Evolutionary conservation across 2,329 filamentous ascomycete species (phyloP).

Genomic region (Beauveria australis): DNA sequence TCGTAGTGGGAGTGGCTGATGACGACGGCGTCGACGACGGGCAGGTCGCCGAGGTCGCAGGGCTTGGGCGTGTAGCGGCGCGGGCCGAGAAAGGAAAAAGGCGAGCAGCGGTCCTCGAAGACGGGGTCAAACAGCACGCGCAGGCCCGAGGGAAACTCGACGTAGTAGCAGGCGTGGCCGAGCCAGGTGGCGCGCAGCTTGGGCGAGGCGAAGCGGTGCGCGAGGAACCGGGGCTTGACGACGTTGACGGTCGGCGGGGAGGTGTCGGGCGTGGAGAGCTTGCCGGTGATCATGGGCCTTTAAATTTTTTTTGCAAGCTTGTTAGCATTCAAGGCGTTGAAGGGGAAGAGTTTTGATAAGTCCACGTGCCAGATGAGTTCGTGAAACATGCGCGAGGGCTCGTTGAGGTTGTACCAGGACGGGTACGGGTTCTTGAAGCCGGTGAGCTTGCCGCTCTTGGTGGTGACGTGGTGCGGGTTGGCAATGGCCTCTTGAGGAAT

Average conservation of each 20-base stretch:
- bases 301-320: not conserved
- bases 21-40: slow-evolving; percentile 65
- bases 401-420: slow-evolving; percentile 28
- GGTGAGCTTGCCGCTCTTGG: slow-evolving; percentile 26
- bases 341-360: too few species aligned
- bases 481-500: slow-evolving; percentile 34
- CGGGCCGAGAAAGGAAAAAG: slow-evolving; percentile 60
- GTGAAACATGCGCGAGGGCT: slow-evolving; percentile 10
- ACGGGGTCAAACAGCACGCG: slow-evolving; percentile 91
- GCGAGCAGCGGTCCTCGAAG: slow-evolving; percentile 80
- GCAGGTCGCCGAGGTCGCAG: slow-evolving; percentile 70
- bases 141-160: slow-evolving; percentile 80
- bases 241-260: slow-evolving; percentile 59
- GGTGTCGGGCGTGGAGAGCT: slow-evolving; percentile 47
- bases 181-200: slow-evolving; percentile 84
- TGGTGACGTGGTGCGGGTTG: slow-evolving; percentile 41
- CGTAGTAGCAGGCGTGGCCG: slow-evolving; percentile 87
- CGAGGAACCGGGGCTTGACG: slow-evolving; percentile 57
- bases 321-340: not conserved
- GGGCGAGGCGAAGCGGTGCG: slow-evolving; percentile 44
- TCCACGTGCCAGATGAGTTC: not conserved
- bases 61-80: slow-evolving; percentile 72
- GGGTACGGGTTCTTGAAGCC: slow-evolving; percentile 45
- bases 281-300: slow-evolving; percentile 33
- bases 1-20: slow-evolving; percentile 94